A percentile compares a stretch with the other conserved stretches of the same genome.
These are phyloP conservation scores for Liriodendron chinense DNA, from an alignment of 164 flowering plant genomes.

Conservation along the genomic window DNA sequence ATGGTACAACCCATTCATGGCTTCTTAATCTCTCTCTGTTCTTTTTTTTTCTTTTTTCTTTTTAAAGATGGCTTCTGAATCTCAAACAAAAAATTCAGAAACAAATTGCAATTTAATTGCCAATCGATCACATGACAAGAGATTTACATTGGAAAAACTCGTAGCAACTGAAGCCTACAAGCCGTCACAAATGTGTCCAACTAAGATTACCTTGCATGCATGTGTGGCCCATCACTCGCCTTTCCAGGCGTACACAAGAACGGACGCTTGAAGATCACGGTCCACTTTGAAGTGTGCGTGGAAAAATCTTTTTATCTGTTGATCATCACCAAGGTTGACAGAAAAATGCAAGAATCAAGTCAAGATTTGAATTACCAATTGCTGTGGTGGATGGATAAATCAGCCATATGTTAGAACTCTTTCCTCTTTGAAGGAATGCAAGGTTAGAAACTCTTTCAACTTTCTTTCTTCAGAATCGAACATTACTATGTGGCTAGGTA, in stretches of 20 bases:
- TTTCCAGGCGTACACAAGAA: slow-evolving; percentile 51
- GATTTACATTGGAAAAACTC: too few relatives aligned
- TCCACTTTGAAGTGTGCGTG: slow-evolving; percentile 95
- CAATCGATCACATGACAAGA: too few relatives aligned
- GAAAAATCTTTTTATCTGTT: slow-evolving; percentile 69
- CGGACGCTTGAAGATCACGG: slow-evolving; percentile 71
- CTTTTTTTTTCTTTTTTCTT: too few relatives aligned
- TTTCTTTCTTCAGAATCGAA: slow-evolving; percentile 68
- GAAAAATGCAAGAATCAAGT: slow-evolving; percentile 4
- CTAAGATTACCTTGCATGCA: not conserved
- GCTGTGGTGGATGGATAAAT: not conserved
- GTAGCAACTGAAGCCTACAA: too few relatives aligned
- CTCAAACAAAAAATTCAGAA: too few relatives aligned
- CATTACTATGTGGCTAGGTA: slow-evolving; percentile 77
- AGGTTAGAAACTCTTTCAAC: slow-evolving; percentile 46
- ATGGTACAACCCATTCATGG: too few relatives aligned
- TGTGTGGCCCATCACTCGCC: slow-evolving; percentile 9
- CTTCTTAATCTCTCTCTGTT: too few relatives aligned
- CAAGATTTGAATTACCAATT: not conserved
- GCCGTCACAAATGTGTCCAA: too few relatives aligned
- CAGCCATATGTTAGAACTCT: not conserved
- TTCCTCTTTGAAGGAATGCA: slow-evolving; percentile 70
- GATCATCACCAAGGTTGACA: slow-evolving; percentile 2
- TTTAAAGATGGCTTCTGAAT: too few relatives aligned
- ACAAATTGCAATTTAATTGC: too few relatives aligned